Base-by-base conservation (phyloP, 768 basidiomycete genomes). In the Hemileccinum impolitum region DNA sequence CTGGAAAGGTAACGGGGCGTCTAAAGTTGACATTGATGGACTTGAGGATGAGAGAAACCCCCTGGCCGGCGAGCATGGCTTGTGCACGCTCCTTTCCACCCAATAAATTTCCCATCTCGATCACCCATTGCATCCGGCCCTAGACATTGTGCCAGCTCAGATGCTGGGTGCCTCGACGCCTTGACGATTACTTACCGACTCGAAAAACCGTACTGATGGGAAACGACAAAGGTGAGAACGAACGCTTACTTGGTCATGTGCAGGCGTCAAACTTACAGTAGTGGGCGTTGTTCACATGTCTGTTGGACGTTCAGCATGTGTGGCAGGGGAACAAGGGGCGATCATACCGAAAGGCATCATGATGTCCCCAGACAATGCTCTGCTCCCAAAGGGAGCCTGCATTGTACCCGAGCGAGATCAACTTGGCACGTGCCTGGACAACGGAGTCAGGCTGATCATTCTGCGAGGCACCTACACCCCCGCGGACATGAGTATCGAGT, bases 221-320 rank as follows among this genome's bases (percentile, higher is more conserved):
- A 88, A 75, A 61, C 81, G 32, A 28, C 13, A 40, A n/a, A 37
- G 23, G 30, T 47, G 9, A 38, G 36, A 13, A 21, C 39, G 31
- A 53, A 48, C 30, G 19, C 36, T 15, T 10, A 39, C 39, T 23
- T 23, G 23, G 3, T 6, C 4, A 26, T 25, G 28, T 41, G 45
- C 32, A 32, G 11, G 51, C 35, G 25, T 23, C 17, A 8, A 4
- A 55, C 66, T 62, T 56, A 88, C 87, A 68, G 60, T 90, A 89
- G 50, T 79, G 80, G 14, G 80, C 84, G 54, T 90, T 90, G 55
- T 89, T 89, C 19, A 89, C 86, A 56, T 90, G 87, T 61, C 87
- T 90, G 44, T 14, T 11, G 9, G 37, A 44, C 10, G 9, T 34
- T 51, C 13, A 52, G 40, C 8, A 21, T 32, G 32, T 0, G 4